Evolutionary conservation across 2,329 filamentous ascomycete species (phyloP).

Genomic region (Fusarium papillatum): DNA sequence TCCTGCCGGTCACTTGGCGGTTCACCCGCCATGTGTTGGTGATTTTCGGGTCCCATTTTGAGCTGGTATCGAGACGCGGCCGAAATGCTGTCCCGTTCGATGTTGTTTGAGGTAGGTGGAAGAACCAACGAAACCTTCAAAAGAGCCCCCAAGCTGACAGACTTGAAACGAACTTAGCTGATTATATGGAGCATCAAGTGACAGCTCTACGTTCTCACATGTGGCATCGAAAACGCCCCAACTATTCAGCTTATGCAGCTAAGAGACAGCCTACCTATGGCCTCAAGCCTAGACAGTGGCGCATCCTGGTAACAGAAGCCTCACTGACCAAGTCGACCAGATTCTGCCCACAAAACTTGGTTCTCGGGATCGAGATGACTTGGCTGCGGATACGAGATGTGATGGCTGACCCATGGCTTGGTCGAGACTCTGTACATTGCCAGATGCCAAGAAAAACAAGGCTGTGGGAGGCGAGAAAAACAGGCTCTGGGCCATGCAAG

Average conservation of each 20-base stretch:
- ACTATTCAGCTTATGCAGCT: slow-evolving; percentile 10
- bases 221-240: background rate
- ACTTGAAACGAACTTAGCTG: background rate
- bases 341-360: background rate
- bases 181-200: slow-evolving; percentile 5
- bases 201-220: background rate
- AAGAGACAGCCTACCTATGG: slow-evolving; percentile 15
- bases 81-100: background rate
- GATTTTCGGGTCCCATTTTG: slow-evolving; percentile 12
- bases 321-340: background rate
- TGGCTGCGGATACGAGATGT: background rate
- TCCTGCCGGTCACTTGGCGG: background rate
- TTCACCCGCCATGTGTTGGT: background rate
- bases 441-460: background rate
- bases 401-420: background rate
- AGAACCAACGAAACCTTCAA: background rate
- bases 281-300: background rate
- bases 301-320: background rate
- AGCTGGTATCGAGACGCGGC: background rate
- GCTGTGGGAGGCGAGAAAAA: background rate
- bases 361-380: background rate
- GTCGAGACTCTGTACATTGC: background rate
- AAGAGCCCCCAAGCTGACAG: background rate
- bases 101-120: background rate
- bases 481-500: background rate